phyloP scores from a whole-genome alignment of 257 asterid species.

The Gardenia jasminoides region DNA sequence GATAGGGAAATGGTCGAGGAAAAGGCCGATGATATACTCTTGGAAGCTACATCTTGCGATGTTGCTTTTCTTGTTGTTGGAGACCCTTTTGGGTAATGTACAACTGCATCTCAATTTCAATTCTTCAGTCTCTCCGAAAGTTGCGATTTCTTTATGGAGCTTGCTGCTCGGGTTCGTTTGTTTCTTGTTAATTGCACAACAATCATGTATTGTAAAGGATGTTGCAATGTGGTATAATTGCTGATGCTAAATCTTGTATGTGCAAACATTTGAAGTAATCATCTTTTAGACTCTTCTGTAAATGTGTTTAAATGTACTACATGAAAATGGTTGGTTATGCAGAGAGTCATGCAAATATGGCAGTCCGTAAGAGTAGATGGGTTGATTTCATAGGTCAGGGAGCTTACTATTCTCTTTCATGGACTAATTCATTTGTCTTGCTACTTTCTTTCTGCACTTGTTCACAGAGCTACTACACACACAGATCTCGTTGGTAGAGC shows the following conservation, averaged over 20 bases:
- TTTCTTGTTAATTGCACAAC: background rate
- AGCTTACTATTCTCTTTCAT: background rate
- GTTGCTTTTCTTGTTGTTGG: conserved; percentile 95
- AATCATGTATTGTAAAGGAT: background rate
- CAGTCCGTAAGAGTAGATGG: background rate
- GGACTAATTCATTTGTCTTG: conserved; percentile 9
- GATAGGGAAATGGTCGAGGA: conserved; percentile 92
- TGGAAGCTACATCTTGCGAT: conserved; percentile 65
- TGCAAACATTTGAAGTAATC: background rate
- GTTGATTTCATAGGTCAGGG: background rate
- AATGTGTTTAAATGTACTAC: background rate
- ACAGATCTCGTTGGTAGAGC: conserved; percentile 91
- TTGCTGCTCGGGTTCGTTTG: background rate
- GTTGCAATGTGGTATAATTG: background rate
- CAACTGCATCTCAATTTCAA: background rate
- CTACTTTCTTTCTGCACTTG: conserved; percentile 2
- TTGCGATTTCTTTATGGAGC: background rate
- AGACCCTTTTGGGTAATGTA: conserved; percentile 81
- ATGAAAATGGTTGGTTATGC: background rate
- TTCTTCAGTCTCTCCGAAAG: background rate
- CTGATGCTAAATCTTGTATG: background rate
- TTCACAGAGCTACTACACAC: conserved; percentile 87
- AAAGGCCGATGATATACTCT: conserved; percentile 72
- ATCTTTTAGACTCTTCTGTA: background rate
- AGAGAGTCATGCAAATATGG: background rate